Evolutionary conservation across 148 eudicot species (phyloP).

Genomic region (Selenicereus undatus): DNA sequence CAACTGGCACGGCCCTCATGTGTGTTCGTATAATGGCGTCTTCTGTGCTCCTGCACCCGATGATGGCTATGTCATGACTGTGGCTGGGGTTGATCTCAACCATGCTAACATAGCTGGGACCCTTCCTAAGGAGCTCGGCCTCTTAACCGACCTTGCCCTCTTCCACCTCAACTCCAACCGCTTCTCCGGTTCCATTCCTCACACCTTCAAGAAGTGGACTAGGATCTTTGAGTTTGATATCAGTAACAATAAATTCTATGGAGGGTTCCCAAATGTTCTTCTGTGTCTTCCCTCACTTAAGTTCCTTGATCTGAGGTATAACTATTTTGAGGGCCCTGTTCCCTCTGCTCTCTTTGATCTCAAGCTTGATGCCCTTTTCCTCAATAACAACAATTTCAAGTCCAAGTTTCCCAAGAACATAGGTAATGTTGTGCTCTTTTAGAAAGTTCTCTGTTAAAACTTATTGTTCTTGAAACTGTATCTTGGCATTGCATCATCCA

Average conservation of each 20-base stretch:
- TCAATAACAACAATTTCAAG: constrained; percentile 54
- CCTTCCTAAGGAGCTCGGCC: constrained; percentile 47
- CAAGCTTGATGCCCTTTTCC: constrained; percentile 53
- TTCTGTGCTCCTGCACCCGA: constrained; percentile 65
- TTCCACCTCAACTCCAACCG: constrained; percentile 70
- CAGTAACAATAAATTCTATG: constrained; percentile 59
- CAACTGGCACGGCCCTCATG: constrained; percentile 54
- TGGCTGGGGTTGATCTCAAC: constrained; percentile 79
- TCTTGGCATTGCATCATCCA: too few species aligned
- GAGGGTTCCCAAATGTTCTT: constrained; percentile 47
- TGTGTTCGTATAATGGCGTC: constrained; percentile 66
- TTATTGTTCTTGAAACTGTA: too few species aligned
- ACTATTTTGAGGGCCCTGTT: constrained; percentile 42
- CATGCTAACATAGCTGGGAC: constrained; percentile 48
- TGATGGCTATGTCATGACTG: constrained; percentile 36
- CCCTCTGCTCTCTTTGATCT: constrained; percentile 43
- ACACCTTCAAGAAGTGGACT: background rate
- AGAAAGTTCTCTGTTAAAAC: background rate
- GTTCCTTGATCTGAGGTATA: constrained; percentile 61
- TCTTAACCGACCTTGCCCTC: constrained; percentile 53
- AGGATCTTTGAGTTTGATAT: constrained; percentile 48
- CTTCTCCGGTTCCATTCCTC: constrained; percentile 30
- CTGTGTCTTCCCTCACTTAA: constrained; percentile 33
- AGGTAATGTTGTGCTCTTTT: background rate
- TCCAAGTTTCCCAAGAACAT: constrained; percentile 45